Evolutionary conservation across 129 eudicot genomes (phyloP).

Genomic region (Sambucus nigra): DNA sequence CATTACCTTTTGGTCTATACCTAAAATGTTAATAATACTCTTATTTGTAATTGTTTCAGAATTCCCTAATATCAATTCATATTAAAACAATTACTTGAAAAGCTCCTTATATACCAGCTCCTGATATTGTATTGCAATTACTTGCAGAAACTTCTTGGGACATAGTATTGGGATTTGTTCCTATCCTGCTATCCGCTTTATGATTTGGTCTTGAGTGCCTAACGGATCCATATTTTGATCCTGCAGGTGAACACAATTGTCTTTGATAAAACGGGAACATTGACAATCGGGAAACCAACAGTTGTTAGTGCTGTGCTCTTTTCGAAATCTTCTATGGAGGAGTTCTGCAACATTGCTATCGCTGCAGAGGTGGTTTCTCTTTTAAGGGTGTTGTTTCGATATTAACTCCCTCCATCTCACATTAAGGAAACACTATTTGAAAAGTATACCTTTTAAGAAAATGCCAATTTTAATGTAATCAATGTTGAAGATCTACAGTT

Average conservation of each 20-base stretch:
- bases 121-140: too few species aligned
- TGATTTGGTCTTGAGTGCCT: slow-evolving; percentile 5
- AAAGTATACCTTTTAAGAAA: too few species aligned
- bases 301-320: slow-evolving; percentile 77
- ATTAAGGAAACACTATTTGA: too few species aligned
- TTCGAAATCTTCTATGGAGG: slow-evolving; percentile 67
- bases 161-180: background rate
- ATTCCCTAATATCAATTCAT: too few species aligned
- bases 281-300: slow-evolving; percentile 85
- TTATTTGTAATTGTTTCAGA: too few species aligned
- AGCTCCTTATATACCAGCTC: too few species aligned
- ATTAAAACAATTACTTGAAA: too few species aligned
- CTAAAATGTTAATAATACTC: too few species aligned
- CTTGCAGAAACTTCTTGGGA: background rate
- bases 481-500: too few species aligned
- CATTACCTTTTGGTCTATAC: too few species aligned
- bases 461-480: too few species aligned
- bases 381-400: background rate
- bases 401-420: too few species aligned
- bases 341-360: slow-evolving; percentile 59
- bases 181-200: background rate
- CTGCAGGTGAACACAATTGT: slow-evolving; percentile 77
- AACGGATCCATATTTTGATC: slow-evolving; percentile 9
- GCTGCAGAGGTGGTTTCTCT: slow-evolving; percentile 67
- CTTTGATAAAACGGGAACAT: slow-evolving; percentile 94